Evolutionary conservation across 805 yeast genomes (phyloP), one percentile per base, ranked within the genome.

Genomic region (Myxozyma monticola): DNA sequence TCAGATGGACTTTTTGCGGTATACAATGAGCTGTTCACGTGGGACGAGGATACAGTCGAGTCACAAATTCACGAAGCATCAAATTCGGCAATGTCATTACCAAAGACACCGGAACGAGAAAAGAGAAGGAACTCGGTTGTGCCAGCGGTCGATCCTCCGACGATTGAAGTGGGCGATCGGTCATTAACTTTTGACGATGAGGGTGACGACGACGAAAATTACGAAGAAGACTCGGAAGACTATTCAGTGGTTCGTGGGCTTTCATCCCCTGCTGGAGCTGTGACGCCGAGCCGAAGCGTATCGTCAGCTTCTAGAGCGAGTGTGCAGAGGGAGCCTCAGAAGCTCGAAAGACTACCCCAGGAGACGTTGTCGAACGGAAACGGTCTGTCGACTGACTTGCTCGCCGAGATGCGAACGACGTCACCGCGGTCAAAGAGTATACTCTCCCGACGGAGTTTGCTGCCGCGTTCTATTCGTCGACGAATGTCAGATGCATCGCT

Each of bases 31-130:
- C 42, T 54, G n/a, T 54, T 54, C 24, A 54, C 59, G 14, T 52
- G 53, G 53, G 57, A 51, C 26, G 59, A 54, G 24, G 56, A 54
- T 26, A 54, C 57, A 17, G 59, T 54, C 18, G 59, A 54, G 36
- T 54, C 59, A 15, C 59, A 54, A 40, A 54, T 54, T 8, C 52
- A 50, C 36, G 59, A 54, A 25, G 59, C 59, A 5, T 54, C 59
- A 3, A 54, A 49, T n/a, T 51, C 59, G 4, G 48, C 44, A 4
- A 47, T 54, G 1, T 22, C 59, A 5, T 30, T 41, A 30, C 49
- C 49, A 4, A 40, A 30, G 37, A 22, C 50, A n/a, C 31, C 47
- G 21, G 25, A 34, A 10, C 10, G n/a, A 6, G 57, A 54, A 33
- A 52, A 49, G 48, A 41, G 29, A 21, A 48, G 57, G 12, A 42